Evolutionary conservation across 2,329 filamentous ascomycete species (phyloP).

Genomic region (Mycocentrospora acerina): DNA sequence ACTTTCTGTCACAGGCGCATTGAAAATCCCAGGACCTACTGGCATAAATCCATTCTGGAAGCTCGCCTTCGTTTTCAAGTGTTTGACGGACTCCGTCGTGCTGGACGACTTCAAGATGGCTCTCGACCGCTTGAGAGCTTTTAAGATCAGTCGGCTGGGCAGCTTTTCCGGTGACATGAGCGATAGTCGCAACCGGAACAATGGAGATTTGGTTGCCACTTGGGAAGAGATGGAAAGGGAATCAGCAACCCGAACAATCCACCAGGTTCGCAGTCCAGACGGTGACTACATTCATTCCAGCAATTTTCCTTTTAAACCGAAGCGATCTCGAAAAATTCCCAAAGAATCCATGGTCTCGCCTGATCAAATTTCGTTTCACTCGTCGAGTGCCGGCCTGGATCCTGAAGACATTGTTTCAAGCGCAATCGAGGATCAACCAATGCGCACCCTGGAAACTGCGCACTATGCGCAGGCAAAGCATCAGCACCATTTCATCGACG

Average conservation of each 20-base stretch:
- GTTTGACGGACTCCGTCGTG: constrained; percentile 65
- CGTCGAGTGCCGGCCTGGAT: constrained; percentile 15
- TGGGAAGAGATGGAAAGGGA: constrained; percentile 40
- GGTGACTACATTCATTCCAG: constrained; percentile 32
- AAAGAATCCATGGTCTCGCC: constrained; percentile 30
- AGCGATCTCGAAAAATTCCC: constrained; percentile 18
- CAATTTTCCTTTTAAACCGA: constrained; percentile 30
- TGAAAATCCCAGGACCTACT: constrained; percentile 44
- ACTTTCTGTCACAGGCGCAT: constrained; percentile 57
- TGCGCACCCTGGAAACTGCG: constrained; percentile 14
- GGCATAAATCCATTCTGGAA: constrained; percentile 70
- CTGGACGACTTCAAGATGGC: constrained; percentile 69
- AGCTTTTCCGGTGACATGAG: constrained; percentile 40
- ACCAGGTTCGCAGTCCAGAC: constrained; percentile 30
- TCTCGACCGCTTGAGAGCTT: constrained; percentile 49
- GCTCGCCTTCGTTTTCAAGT: constrained; percentile 66
- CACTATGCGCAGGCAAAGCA: constrained; percentile 18
- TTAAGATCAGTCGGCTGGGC: constrained; percentile 45
- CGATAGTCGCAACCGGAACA: constrained; percentile 34
- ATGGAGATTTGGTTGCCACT: constrained; percentile 31
- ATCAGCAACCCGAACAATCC: constrained; percentile 17
- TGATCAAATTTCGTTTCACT: constrained; percentile 13
- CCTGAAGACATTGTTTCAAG: constrained; percentile 37
- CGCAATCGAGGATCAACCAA: constrained; percentile 21
- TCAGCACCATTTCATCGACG: constrained; percentile 21